phyloP scores from a whole-genome alignment of 305 asterid species.

The Withania somnifera region DNA sequence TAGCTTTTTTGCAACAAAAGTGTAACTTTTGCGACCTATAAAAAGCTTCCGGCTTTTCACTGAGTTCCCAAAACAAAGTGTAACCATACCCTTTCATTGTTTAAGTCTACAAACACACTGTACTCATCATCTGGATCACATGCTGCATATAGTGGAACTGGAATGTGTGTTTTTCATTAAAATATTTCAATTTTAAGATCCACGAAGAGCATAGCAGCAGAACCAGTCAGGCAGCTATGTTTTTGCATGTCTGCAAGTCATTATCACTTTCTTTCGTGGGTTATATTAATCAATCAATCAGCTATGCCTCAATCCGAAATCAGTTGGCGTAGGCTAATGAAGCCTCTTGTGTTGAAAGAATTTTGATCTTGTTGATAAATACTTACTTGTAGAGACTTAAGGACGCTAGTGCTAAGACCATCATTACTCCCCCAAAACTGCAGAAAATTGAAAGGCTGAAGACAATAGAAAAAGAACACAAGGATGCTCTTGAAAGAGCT shows the following conservation, averaged over 20 bases:
- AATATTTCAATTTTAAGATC: not conserved
- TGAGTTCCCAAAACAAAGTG: not conserved
- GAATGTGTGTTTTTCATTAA: not conserved
- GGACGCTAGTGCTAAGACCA: constrained; percentile 30
- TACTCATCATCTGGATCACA: not conserved
- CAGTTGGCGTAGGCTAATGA: not conserved
- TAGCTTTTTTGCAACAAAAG: not conserved
- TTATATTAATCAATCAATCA: not conserved
- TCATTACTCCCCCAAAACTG: constrained; percentile 52
- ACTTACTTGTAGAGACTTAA: constrained; percentile 35
- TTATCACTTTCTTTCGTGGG: not conserved
- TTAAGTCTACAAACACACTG: not conserved
- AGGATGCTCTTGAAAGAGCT: constrained; percentile 88
- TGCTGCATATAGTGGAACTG: not conserved
- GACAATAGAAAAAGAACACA: constrained; percentile 76
- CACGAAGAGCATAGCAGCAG: not conserved
- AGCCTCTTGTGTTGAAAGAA: not conserved
- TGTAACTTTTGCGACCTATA: not conserved
- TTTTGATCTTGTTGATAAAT: not conserved
- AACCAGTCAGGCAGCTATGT: not conserved
- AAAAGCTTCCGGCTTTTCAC: not conserved
- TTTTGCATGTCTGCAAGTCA: not conserved
- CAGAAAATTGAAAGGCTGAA: constrained; percentile 48
- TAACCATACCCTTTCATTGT: not conserved
- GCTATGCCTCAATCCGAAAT: not conserved